phyloP scores from a whole-genome alignment of 164 flowering plant species.

The Nymphaea colorata region DNA sequence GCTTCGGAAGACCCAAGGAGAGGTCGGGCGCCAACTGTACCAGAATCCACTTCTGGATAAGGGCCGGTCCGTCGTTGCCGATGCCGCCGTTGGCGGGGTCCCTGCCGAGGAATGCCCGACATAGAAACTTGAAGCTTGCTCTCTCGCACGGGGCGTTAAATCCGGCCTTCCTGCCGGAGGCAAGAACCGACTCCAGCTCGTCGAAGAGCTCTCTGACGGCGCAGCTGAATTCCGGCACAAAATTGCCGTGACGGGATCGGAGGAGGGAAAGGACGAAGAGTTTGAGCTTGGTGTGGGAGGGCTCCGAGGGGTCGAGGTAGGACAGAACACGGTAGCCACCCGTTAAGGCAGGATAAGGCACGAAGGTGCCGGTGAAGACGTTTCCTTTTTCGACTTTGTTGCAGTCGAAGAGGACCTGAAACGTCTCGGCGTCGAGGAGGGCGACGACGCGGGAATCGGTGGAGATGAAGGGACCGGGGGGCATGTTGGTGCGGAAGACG shows the following conservation, averaged over 20 bases:
- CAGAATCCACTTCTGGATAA: slow-evolving; percentile 51
- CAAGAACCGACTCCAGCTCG: slow-evolving; percentile 35
- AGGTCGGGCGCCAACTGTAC: slow-evolving; percentile 54
- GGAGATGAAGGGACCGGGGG: slow-evolving; percentile 69
- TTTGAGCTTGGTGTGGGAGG: slow-evolving; percentile 63
- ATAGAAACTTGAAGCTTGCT: slow-evolving; percentile 55
- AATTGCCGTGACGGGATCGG: slow-evolving; percentile 25
- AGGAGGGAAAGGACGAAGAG: slow-evolving; percentile 45
- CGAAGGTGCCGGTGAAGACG: slow-evolving; percentile 69
- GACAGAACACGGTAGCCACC: slow-evolving; percentile 80
- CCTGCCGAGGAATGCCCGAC: slow-evolving; percentile 28
- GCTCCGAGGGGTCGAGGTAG: slow-evolving; percentile 75
- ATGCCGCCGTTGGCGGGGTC: slow-evolving; percentile 39
- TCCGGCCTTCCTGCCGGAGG: slow-evolving; percentile 35
- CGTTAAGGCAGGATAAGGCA: slow-evolving; percentile 67
- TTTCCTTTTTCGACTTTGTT: slow-evolving; percentile 66
- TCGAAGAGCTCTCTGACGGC: slow-evolving; percentile 32
- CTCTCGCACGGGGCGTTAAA: slow-evolving; percentile 38
- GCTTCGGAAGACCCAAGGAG: slow-evolving; percentile 47
- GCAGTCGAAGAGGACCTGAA: slow-evolving; percentile 66
- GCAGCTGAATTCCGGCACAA: slow-evolving; percentile 57
- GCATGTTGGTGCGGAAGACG: slow-evolving; percentile 69
- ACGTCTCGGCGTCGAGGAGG: slow-evolving; percentile 65
- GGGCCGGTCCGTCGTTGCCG: slow-evolving; percentile 38
- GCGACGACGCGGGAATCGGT: slow-evolving; percentile 45